phyloP scores from a whole-genome alignment of 2,329 filamentous ascomycete genomes.

The Teratosphaeria pseudoeucalypti region DNA sequence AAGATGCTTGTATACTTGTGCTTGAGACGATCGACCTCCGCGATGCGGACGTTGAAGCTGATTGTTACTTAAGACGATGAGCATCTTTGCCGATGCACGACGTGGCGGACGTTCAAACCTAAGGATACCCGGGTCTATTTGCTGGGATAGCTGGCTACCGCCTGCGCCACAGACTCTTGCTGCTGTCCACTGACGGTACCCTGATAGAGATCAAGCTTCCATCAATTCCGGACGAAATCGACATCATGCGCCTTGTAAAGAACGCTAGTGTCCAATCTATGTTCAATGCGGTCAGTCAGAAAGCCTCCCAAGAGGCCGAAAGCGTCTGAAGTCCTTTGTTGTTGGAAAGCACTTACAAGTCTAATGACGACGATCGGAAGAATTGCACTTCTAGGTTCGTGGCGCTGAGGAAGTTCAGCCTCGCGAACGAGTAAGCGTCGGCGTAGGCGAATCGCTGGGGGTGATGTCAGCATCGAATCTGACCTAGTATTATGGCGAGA shows the following conservation, averaged over 20 bases:
- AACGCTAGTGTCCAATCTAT: slow-evolving; percentile 18
- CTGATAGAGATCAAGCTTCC: not conserved
- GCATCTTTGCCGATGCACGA: not conserved
- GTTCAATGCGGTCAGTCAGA: slow-evolving; percentile 40
- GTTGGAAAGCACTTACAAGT: not conserved
- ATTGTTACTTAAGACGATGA: not conserved
- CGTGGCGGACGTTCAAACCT: not conserved
- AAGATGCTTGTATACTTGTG: too few species aligned
- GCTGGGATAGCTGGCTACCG: not conserved
- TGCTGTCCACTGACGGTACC: not conserved
- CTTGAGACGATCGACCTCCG: too few species aligned
- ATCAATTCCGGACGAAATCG: slow-evolving; percentile 11
- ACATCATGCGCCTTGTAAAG: slow-evolving; percentile 13
- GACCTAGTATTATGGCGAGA: not conserved
- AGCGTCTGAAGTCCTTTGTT: too few species aligned
- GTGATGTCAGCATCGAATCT: not conserved
- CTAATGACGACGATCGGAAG: not conserved
- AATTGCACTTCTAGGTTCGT: slow-evolving; percentile 34
- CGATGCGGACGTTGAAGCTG: not conserved
- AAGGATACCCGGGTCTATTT: not conserved
- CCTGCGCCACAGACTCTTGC: not conserved
- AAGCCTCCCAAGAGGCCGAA: slow-evolving; percentile 24
- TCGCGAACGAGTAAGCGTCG: slow-evolving; percentile 44
- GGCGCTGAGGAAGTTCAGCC: slow-evolving; percentile 37
- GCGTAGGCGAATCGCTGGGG: slow-evolving; percentile 35